Conservation (phyloP, 306 rosid genomes). For the Inga laurina region DNA sequence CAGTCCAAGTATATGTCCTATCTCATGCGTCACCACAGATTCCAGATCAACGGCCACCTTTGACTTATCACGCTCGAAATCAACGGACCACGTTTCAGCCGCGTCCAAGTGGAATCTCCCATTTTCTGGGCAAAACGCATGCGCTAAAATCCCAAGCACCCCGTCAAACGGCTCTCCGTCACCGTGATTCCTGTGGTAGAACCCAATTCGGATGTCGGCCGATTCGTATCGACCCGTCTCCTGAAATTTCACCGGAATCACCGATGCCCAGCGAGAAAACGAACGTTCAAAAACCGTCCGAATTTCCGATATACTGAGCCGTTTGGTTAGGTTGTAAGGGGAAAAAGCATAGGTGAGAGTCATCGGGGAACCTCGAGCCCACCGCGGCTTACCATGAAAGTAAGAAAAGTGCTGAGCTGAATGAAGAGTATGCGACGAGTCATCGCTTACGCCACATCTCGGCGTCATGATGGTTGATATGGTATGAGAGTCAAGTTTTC, state of each 20-base stretch:
- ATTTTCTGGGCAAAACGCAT: slow-evolving; percentile 88
- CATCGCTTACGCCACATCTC: slow-evolving; percentile 82
- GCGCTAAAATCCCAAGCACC: slow-evolving; percentile 79
- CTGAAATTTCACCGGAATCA: slow-evolving; percentile 77
- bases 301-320: slow-evolving; percentile 53
- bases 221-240: slow-evolving; percentile 44
- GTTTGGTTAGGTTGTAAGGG: slow-evolving; percentile 45
- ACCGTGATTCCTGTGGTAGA: slow-evolving; percentile 78
- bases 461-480: slow-evolving; percentile 69
- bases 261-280: slow-evolving; percentile 79
- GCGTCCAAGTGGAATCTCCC: slow-evolving; percentile 91
- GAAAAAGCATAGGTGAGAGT: slow-evolving; percentile 71
- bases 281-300: slow-evolving; percentile 51
- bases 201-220: slow-evolving; percentile 82
- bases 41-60: slow-evolving; percentile 89
- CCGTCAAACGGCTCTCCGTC: slow-evolving; percentile 96
- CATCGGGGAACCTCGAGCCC: slow-evolving; percentile 56
- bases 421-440: slow-evolving; percentile 24
- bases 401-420: slow-evolving; percentile 60
- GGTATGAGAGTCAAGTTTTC: slow-evolving; percentile 72
- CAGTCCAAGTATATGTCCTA: slow-evolving; percentile 89
- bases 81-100: slow-evolving; percentile 85
- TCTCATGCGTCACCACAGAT: slow-evolving; percentile 96
- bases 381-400: slow-evolving; percentile 80
- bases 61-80: slow-evolving; percentile 57